These are phyloP conservation scores for Pelargonium australe DNA, from an alignment of 441 rosid species.

Conservation along the genomic window DNA sequence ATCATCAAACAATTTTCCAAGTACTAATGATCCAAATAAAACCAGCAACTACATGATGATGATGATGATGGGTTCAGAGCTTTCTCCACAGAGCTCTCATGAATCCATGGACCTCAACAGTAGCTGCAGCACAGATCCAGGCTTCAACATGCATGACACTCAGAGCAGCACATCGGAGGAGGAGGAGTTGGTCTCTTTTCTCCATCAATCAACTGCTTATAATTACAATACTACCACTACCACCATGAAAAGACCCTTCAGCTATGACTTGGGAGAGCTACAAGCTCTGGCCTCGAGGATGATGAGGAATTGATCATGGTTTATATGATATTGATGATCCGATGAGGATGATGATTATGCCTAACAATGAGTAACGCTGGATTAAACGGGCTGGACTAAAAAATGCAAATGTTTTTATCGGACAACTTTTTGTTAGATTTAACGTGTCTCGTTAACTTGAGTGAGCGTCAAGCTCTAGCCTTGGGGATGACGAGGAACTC, in stretches of 20 bases:
- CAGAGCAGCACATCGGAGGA: conserved; percentile 36
- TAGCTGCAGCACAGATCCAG: too few species aligned
- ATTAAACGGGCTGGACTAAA: too few species aligned
- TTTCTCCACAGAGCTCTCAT: conserved; percentile 70
- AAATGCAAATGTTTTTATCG: too few species aligned
- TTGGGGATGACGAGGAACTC: too few species aligned
- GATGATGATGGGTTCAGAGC: background rate
- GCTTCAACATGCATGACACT: conserved; percentile 3
- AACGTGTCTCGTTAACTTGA: too few species aligned
- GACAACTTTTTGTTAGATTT: too few species aligned
- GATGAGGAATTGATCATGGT: conserved; percentile 47
- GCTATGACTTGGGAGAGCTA: conserved; percentile 70
- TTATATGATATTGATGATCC: too few species aligned
- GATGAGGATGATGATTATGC: too few species aligned
- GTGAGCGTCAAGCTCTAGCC: too few species aligned
- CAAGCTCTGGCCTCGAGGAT: conserved; percentile 84
- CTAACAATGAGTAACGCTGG: too few species aligned
- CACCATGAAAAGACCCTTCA: conserved; percentile 39
- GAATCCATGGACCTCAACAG: conserved; percentile 27
- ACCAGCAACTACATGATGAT: background rate
- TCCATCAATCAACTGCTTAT: conserved; percentile 9
- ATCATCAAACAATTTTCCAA: conserved; percentile 2
- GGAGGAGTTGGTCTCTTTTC: background rate
- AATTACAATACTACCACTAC: conserved; percentile 34
- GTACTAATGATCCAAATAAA: background rate